These are phyloP conservation scores for Fusarium xylarioides DNA, from an alignment of 2,329 filamentous ascomycete species.

Conservation along the genomic window DNA sequence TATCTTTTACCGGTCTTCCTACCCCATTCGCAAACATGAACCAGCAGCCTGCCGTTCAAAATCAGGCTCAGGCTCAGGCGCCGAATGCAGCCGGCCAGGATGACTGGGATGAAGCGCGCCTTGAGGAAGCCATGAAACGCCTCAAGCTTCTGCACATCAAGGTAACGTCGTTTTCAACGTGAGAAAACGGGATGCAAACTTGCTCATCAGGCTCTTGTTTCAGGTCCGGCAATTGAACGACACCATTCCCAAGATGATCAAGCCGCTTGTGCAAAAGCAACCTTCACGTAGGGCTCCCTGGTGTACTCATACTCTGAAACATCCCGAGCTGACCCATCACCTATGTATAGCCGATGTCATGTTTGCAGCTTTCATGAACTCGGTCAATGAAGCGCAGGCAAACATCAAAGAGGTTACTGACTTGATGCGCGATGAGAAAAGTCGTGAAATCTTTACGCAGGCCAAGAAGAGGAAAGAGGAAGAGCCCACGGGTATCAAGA, in stretches of 20 bases:
- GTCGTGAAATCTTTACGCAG: conserved; percentile 60
- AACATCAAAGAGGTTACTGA: conserved; percentile 63
- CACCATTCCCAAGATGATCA: conserved; percentile 52
- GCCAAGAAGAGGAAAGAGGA: conserved; percentile 62
- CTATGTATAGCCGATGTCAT: conserved; percentile 57
- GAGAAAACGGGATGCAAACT: conserved; percentile 15
- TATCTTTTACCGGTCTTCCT: neutral
- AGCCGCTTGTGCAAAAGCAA: conserved; percentile 60
- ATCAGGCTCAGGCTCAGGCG: conserved; percentile 28
- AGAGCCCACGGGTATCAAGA: conserved; percentile 65
- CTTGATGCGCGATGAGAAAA: conserved; percentile 57
- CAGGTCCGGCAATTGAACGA: conserved; percentile 49
- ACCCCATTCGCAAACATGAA: conserved; percentile 29
- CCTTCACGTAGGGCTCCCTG: conserved; percentile 58
- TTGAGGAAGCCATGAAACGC: conserved; percentile 59
- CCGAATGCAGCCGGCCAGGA: conserved; percentile 41
- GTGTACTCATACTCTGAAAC: conserved; percentile 28
- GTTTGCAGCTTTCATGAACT: conserved; percentile 58
- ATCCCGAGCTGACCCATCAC: conserved; percentile 17
- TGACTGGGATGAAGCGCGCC: conserved; percentile 58
- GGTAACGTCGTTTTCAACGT: conserved; percentile 47
- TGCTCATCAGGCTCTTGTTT: conserved; percentile 30
- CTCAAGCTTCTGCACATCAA: conserved; percentile 65
- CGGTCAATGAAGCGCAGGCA: conserved; percentile 56
- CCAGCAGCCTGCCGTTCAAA: conserved; percentile 31